Conservation (phyloP, 1,284 basidiomycete species). For the Ceratobasidium sp. region DNA sequence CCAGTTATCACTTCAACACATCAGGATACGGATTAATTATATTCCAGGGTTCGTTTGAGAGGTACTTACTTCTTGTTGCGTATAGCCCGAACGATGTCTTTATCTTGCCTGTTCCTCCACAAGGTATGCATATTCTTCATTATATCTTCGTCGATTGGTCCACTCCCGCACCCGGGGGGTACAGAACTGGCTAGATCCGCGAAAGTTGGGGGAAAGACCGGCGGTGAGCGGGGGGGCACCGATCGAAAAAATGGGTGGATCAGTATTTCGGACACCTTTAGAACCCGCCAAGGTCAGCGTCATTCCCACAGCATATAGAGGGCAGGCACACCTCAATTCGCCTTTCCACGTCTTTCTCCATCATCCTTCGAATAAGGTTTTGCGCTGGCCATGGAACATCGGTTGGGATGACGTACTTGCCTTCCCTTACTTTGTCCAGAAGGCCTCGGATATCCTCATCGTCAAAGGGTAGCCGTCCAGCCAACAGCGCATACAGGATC, state of each 20-base stretch:
- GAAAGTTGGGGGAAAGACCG: slow-evolving; percentile 68
- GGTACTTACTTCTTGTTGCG: slow-evolving; percentile 58
- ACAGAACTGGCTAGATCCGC: slow-evolving; percentile 76
- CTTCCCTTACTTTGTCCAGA: slow-evolving; percentile 86
- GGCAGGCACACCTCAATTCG: slow-evolving; percentile 74
- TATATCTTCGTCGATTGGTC: slow-evolving; percentile 83
- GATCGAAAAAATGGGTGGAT: slow-evolving; percentile 90
- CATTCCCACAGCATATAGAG: not conserved
- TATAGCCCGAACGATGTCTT: slow-evolving; percentile 76
- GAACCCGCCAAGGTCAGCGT: slow-evolving; percentile 15
- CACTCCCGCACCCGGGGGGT: slow-evolving; percentile 59
- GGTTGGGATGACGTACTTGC: slow-evolving; percentile 83
- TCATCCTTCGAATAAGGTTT: slow-evolving; percentile 88
- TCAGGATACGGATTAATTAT: not conserved
- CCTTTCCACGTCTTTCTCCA: slow-evolving; percentile 81
- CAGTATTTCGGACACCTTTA: slow-evolving; percentile 81
- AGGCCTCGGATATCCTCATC: slow-evolving; percentile 81
- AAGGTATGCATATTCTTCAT: slow-evolving; percentile 90
- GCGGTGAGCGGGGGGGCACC: slow-evolving; percentile 62
- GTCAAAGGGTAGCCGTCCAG: slow-evolving; percentile 94
- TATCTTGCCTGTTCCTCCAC: slow-evolving; percentile 82
- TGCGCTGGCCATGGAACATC: slow-evolving; percentile 82
- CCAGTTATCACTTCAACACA: slow-evolving; percentile 74
- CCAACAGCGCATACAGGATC: slow-evolving; percentile 91
- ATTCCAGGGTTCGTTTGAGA: slow-evolving; percentile 1